Base-by-base conservation (phyloP, 257 asterid species). In the Petunia axillaris region DNA sequence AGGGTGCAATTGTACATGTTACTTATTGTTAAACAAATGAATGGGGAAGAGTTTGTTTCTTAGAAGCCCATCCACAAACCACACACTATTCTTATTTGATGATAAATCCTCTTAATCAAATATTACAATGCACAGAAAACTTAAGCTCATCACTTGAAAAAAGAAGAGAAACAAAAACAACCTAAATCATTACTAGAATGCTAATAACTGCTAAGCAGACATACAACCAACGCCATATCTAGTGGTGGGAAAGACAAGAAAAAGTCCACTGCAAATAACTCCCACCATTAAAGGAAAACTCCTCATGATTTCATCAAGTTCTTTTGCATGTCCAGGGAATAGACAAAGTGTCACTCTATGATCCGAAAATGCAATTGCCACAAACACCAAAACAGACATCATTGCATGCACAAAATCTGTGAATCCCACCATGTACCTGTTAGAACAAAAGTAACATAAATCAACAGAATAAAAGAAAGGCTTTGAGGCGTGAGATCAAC, bases 221-320 rank as follows among this genome's bases (percentile, higher is more conserved):
- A 91, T 88, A 55, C 97, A 93, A 3, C 98, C 99, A 44, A 95
- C 87, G 10, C 98, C 99, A 75, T 86, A 91, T 6, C 99, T 84
- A 41, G 97, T 91, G 16, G 91, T 93, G 3, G 99, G 99, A 68
- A 95, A 95, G 10, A 95, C 94, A 9, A 95, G 96, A 83, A 93
- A 95, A 82, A 95, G 74, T 4, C 93, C 94, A 64, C 98, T 93
- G 84, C 99, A 95, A 35, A 90, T 78, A 2, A 93, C 87, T 83
- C 98, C 98, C 8, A 92, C 91, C 99, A 95, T 92, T 82, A 93
- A 68, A 0, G 99, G 98, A 37, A 95, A 95, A 82, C 99, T 93
- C 92, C 90, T 87, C 97, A 92, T 92, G 16, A 90, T 93, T 84
- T 95, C 98, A 53, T 89, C 91, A 85, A 95, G 75, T 84, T 93